Evolutionary conservation across 2,329 filamentous ascomycete species (phyloP).

Genomic region (Alternaria hordeiaustralica): DNA sequence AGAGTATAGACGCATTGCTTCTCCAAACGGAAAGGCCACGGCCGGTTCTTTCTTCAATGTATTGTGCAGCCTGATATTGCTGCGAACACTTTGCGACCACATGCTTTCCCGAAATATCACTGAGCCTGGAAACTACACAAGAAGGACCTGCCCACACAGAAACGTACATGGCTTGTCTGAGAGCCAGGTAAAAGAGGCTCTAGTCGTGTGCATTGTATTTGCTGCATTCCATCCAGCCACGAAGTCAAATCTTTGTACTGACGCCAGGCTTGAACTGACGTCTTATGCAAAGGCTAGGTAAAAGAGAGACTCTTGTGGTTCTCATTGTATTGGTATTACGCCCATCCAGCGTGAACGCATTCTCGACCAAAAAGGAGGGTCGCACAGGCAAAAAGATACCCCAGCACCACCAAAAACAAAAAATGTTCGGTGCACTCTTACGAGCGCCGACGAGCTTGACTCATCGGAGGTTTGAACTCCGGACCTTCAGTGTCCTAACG

Average conservation of each 20-base stretch:
- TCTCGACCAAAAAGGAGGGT: neutral
- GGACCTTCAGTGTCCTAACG: neutral
- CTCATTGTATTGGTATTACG: rapidly evolving
- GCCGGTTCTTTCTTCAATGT: neutral
- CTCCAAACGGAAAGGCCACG: neutral
- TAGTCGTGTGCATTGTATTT: neutral
- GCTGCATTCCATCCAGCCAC: neutral
- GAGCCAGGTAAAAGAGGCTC: neutral
- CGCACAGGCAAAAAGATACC: neutral
- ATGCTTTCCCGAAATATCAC: rapidly evolving
- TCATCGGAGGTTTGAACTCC: slow-evolving; percentile 1
- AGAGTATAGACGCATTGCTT: neutral
- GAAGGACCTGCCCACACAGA: neutral
- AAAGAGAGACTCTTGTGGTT: neutral
- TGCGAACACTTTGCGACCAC: neutral
- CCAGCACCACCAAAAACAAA: neutral
- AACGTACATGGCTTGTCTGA: neutral
- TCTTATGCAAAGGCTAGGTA: neutral
- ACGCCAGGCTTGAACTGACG: neutral
- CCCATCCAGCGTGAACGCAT: neutral
- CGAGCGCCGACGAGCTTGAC: neutral
- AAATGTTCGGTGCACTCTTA: neutral
- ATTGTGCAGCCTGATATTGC: neutral
- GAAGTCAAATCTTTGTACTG: neutral
- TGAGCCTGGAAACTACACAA: neutral